Conservation (phyloP, 2,329 filamentous ascomycete genomes). For the Magnaporthiopsis rhizophila region DNA sequence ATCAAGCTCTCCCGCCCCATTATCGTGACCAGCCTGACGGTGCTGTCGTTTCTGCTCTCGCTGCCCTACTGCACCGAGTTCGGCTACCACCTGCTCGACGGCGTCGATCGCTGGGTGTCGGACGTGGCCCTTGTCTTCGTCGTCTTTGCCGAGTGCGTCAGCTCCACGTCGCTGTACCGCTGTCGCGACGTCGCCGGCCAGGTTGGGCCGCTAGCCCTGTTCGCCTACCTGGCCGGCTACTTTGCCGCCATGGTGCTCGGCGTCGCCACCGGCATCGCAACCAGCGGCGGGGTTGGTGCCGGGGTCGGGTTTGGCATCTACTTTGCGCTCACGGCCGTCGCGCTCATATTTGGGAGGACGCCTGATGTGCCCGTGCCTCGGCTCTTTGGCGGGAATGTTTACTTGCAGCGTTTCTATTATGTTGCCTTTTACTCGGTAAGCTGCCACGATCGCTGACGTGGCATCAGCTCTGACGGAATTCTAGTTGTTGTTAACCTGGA, state of each 20-base stretch:
- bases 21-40: slow-evolving; percentile 40
- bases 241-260: slow-evolving; percentile 45
- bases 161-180: slow-evolving; percentile 44
- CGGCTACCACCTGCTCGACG: slow-evolving; percentile 46
- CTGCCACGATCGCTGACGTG: too few species aligned
- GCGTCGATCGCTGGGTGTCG: slow-evolving; percentile 48
- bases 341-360: slow-evolving; percentile 31
- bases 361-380: slow-evolving; percentile 32
- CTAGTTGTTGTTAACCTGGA: too few species aligned
- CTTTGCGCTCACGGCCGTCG: slow-evolving; percentile 28
- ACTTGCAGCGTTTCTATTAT: slow-evolving; percentile 40
- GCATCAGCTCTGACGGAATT: too few species aligned
- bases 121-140: slow-evolving; percentile 47
- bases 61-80: slow-evolving; percentile 50
- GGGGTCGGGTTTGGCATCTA: slow-evolving; percentile 46
- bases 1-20: slow-evolving; percentile 34
- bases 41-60: slow-evolving; percentile 44
- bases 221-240: slow-evolving; percentile 41
- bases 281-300: slow-evolving; percentile 26
- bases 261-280: slow-evolving; percentile 18
- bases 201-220: slow-evolving; percentile 33
- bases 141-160: slow-evolving; percentile 43
- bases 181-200: slow-evolving; percentile 39
- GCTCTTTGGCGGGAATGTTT: slow-evolving; percentile 31
- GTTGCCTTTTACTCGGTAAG: slow-evolving; percentile 48